Percentiles rank a stretch among this genome's conserved stretches.
Evolutionary conservation across 192 early-diverging fungal genomes (phyloP).

Genomic region (Linnemannia zychae): DNA sequence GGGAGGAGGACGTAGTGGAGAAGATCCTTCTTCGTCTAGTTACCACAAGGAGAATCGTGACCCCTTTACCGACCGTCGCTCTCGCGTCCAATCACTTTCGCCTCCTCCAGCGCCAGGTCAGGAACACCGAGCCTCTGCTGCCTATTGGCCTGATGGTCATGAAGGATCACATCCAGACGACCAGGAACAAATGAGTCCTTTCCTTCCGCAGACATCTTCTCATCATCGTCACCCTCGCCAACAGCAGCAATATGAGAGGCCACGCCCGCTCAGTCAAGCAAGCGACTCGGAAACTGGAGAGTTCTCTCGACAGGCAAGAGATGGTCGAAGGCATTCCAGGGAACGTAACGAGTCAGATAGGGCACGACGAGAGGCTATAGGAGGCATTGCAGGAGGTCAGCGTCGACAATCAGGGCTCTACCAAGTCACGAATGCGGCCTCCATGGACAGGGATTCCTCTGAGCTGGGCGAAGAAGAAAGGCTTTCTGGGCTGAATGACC

Average conservation of each 20-base stretch:
- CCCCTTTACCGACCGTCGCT: slow-evolving; percentile 2
- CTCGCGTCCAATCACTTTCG: slow-evolving; percentile 35
- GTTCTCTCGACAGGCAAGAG: background rate
- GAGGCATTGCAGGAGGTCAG: slow-evolving; percentile 6
- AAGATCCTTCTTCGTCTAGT: background rate
- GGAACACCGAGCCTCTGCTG: slow-evolving; percentile 6
- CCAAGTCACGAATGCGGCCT: slow-evolving; percentile 14
- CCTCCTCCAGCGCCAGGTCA: slow-evolving; percentile 29
- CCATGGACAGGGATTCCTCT: slow-evolving; percentile 6
- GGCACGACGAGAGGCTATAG: slow-evolving; percentile 15
- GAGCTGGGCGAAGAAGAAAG: slow-evolving; percentile 31
- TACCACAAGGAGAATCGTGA: background rate
- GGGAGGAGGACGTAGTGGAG: background rate
- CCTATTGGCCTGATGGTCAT: slow-evolving; percentile 24
- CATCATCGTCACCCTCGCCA: background rate
- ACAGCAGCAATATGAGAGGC: slow-evolving; percentile 3
- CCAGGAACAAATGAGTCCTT: background rate
- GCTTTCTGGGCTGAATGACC: background rate
- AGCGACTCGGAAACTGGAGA: slow-evolving; percentile 26
- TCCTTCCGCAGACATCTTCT: background rate
- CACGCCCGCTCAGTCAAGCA: slow-evolving; percentile 18
- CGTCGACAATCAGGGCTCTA: slow-evolving; percentile 29
- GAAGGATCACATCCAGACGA: slow-evolving; percentile 18
- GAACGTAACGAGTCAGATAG: slow-evolving; percentile 33
- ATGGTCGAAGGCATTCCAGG: slow-evolving; percentile 9